Base-by-base conservation (phyloP, 208 protist species). In the Herpetomonas samuelpessoai region DNA sequence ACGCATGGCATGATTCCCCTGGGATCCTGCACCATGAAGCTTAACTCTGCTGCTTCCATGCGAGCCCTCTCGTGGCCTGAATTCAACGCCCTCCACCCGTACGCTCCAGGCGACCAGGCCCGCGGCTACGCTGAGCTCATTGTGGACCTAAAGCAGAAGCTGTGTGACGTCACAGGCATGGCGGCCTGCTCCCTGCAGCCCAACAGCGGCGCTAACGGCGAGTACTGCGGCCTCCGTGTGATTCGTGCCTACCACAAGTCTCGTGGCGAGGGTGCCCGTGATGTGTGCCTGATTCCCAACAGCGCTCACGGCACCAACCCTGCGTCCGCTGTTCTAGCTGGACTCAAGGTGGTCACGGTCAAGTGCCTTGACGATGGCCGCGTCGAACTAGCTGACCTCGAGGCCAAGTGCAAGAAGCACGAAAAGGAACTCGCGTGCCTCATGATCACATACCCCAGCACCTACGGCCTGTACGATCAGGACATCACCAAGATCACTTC, bases 231-330 rank as follows among this genome's bases (percentile, higher is more conserved):
- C 27, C 93, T 99, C 49, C 84, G 90, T 18, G 68, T 81, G 14
- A 92, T 95, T 62, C 76, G 85, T 1, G 81, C 88, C 22, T 90
- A 87, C 57, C 88, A 91, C 48, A 79, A 88, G 44, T 80, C 95
- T 29, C 63, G 63, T 22, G 87, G 89, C 27, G 86, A 88, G 55
- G 51, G 50, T 1, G 71, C 99, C 55, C 84, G 98, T 57, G 81
- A 99, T 45, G 81, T 99, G 31, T 99, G 97, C 81, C 68, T 99
- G 9, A 99, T 99, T 65, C 98, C 98, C 25, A 71, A 71, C 2
- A 97, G 88, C 54, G 98, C 98, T 0, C 98, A 99, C 79, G 98
- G 98, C 56, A 99, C 98, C n/a, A 99, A 99, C 71, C 98, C 98
- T 3, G 98, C 98, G 2, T 98, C 91, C 2, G 97, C 98, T 26